phyloP scores from a whole-genome alignment of 768 basidiomycete genomes.

The Phaffia australis region DNA sequence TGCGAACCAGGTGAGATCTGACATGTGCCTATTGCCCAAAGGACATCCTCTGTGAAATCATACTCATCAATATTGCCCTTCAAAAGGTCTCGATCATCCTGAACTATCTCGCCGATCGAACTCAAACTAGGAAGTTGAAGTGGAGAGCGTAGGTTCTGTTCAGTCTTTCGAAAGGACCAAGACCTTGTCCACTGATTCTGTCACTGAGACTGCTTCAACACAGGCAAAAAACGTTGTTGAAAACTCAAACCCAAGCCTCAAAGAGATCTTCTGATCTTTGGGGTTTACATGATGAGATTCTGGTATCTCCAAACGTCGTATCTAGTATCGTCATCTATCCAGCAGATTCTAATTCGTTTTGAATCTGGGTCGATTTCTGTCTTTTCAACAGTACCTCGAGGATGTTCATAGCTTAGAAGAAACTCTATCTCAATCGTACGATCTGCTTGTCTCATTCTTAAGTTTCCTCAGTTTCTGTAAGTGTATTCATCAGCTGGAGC shows the following conservation, averaged over 20 bases:
- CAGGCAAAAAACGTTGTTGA: not conserved
- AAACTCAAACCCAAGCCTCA: not conserved
- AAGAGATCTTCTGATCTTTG: not conserved
- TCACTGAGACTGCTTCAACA: slow-evolving; percentile 12
- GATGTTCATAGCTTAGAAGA: too few relatives aligned
- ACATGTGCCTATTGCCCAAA: not conserved
- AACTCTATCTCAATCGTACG: too few relatives aligned
- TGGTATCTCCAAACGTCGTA: not conserved
- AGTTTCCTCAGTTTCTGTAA: too few relatives aligned
- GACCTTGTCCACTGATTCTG: not conserved
- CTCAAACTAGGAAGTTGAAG: not conserved
- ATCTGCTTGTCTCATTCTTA: too few relatives aligned
- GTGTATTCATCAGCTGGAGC: too few relatives aligned
- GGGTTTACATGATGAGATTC: not conserved
- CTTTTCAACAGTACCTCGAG: too few relatives aligned
- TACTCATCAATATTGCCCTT: not conserved
- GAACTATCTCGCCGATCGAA: not conserved
- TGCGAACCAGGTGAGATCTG: slow-evolving; percentile 22
- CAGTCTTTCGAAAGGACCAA: not conserved
- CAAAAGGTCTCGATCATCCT: not conserved
- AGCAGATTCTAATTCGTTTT: too few relatives aligned
- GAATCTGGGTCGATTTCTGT: too few relatives aligned
- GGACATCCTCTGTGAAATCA: too few relatives aligned
- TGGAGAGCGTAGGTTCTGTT: not conserved
- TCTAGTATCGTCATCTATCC: not conserved